Evolutionary conservation across 1,139 yeast genomes (phyloP), one percentile per base, ranked within the genome.

Genomic region (Candida sanyaensis): DNA sequence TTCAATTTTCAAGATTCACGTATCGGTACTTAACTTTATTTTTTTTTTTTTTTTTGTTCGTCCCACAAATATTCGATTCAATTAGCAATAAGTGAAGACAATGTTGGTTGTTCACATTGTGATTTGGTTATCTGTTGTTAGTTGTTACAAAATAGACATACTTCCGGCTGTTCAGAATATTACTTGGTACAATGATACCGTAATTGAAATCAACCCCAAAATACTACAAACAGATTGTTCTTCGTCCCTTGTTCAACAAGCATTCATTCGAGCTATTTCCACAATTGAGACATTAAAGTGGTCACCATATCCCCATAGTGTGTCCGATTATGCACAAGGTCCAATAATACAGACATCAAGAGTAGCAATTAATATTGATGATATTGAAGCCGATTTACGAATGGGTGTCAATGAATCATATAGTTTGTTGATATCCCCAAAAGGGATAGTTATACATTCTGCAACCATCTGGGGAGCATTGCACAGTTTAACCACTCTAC

Each of bases 381-480:
- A 70, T 48, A 47, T 51, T 42, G 55, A 58, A 13, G 68, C 69
- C 7, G 68, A 62, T 31, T 58, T 75, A 44, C 76, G 72, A 53
- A 58, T 67, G 36, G 77, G 74, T 4, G 77, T 74, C 17, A 68
- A 75, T 53, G 80, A 76, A 56, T 61, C 73, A 3, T 76, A 75
- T 55, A 49, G 56, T n/a, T 55, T 75, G 43, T 46, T 30, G 4
- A 56, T 66, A 5, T 43, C 45, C 9, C 36, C 44, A 1, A 26
- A 38, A n/a, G 50, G 48, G 6, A 46, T 76, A 26, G 39, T 43
- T 1, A 66, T 77, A 38, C 48, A 48, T 3, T 67, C 79, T 8
- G 57, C 52, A 8, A 76, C 79, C 1, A 52, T 64, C 6, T 77
- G 80, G 79, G 82, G 81, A 4, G 75, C 74, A 0, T 59, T 77